A percentile compares a stretch with the other conserved stretches of the same genome.
These are phyloP conservation scores for Diaporthe sp. DNA, from an alignment of 2,329 filamentous ascomycete genomes.

Conservation along the genomic window DNA sequence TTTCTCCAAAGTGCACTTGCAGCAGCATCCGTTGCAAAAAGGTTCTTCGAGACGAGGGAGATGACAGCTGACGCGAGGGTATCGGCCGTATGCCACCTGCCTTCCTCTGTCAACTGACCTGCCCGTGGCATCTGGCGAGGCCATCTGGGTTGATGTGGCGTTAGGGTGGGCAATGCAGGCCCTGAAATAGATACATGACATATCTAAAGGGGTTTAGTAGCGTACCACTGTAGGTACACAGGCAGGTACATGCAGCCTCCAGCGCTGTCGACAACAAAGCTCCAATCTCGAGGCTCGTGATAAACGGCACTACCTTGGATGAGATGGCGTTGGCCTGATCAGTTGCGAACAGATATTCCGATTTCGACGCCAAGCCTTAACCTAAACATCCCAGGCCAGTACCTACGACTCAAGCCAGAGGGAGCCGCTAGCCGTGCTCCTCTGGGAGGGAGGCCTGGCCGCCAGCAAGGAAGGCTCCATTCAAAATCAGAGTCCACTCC, in stretches of 20 bases:
- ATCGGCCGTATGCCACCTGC: neutral
- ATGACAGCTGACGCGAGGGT: neutral
- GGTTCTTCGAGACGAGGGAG: neutral
- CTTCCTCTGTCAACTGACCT: neutral
- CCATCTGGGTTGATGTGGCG: neutral
- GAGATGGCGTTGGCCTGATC: neutral
- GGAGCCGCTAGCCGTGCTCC: conserved; percentile 14
- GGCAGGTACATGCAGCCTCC: neutral
- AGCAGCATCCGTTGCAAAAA: neutral
- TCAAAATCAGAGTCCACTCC: conserved; percentile 18
- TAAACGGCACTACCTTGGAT: neutral
- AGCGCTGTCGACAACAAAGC: neutral
- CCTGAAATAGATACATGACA: neutral
- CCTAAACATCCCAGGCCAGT: neutral
- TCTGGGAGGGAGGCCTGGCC: neutral
- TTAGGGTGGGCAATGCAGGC: neutral
- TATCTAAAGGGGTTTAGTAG: neutral
- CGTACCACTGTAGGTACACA: neutral
- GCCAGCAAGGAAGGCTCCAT: neutral
- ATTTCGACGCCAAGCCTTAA: neutral
- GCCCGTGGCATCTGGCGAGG: no score
- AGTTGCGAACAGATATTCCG: neutral
- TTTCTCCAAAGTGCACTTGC: no score
- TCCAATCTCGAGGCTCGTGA: neutral
- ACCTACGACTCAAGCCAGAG: neutral